These are phyloP conservation scores for Sclerotinia sclerotiorum DNA, from an alignment of 2,329 filamentous ascomycete species.

Conservation along the genomic window DNA sequence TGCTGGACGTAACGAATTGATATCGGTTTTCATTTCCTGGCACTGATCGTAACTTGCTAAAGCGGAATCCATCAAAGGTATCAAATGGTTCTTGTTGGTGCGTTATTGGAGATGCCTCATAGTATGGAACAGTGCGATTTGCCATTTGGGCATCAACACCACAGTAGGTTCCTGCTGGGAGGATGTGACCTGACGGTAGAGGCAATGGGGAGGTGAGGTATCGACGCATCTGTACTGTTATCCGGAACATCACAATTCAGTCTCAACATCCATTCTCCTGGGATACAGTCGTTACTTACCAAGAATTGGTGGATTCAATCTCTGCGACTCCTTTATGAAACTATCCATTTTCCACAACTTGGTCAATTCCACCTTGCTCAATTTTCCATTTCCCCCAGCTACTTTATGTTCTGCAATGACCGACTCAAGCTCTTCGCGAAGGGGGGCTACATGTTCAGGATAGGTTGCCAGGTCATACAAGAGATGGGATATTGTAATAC, in stretches of 20 bases:
- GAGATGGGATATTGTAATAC: slow-evolving; percentile 46
- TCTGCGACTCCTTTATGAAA: slow-evolving; percentile 22
- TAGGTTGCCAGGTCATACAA: slow-evolving; percentile 18
- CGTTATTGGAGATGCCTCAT: slow-evolving; percentile 18
- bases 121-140: slow-evolving; percentile 20
- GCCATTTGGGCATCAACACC: slow-evolving; percentile 12
- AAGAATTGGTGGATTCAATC: slow-evolving; percentile 14
- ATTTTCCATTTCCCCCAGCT: slow-evolving; percentile 31
- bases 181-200: slow-evolving; percentile 40
- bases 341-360: slow-evolving; percentile 22
- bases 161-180: slow-evolving; percentile 34
- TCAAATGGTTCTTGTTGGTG: slow-evolving; percentile 17
- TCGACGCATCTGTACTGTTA: slow-evolving; percentile 22
- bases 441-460: slow-evolving; percentile 16
- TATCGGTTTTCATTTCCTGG: slow-evolving; percentile 36
- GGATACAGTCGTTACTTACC: slow-evolving; percentile 25
- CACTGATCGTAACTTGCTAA: slow-evolving; percentile 31
- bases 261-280: neutral
- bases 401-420: slow-evolving; percentile 5
- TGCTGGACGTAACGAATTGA: slow-evolving; percentile 42
- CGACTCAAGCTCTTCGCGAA: slow-evolving; percentile 6
- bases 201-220: slow-evolving; percentile 29
- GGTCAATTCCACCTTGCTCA: slow-evolving; percentile 13
- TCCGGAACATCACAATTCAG: neutral
- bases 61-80: slow-evolving; percentile 36